phyloP scores from a whole-genome alignment of 768 basidiomycete species.

The Leucocoprinus sp. region DNA sequence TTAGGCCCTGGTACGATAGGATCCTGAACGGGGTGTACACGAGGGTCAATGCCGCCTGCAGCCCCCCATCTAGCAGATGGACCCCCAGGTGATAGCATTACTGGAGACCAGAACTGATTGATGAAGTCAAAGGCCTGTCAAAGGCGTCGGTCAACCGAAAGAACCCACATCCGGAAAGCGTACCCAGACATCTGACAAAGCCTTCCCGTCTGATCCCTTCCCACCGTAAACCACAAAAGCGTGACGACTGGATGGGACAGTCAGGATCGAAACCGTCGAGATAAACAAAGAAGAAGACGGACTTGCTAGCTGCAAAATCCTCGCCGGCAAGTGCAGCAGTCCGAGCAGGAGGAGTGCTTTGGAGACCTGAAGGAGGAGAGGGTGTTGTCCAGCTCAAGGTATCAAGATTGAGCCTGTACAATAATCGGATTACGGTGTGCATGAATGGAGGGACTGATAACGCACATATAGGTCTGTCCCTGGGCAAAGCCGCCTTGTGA shows the following conservation, averaged over 20 bases:
- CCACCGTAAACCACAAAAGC: constrained; percentile 74
- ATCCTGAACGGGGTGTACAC: constrained; percentile 34
- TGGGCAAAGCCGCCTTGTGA: constrained; percentile 56
- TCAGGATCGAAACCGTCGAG: constrained; percentile 3
- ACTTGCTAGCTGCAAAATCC: constrained; percentile 82
- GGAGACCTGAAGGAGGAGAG: constrained; percentile 39
- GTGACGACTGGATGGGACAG: constrained; percentile 41
- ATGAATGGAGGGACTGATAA: constrained; percentile 1
- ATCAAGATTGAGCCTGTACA: constrained; percentile 51
- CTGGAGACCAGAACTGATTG: constrained; percentile 69
- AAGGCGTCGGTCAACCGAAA: constrained; percentile 1
- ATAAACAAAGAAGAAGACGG: constrained; percentile 21
- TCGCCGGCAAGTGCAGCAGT: constrained; percentile 56
- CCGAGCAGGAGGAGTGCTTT: constrained; percentile 47
- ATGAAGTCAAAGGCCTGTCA: constrained; percentile 69
- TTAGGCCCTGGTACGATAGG: constrained; percentile 44
- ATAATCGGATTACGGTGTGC: constrained; percentile 10
- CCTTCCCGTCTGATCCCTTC: constrained; percentile 40
- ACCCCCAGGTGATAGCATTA: constrained; percentile 39
- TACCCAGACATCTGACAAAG: constrained; percentile 72
- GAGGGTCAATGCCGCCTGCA: constrained; percentile 64
- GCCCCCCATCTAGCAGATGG: constrained; percentile 66
- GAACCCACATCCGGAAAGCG: background rate
- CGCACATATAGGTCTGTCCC: constrained; percentile 63
- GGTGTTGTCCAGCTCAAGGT: constrained; percentile 55